phyloP scores from a whole-genome alignment of 1,139 yeast species.

The Yamadazyma siamensis region DNA sequence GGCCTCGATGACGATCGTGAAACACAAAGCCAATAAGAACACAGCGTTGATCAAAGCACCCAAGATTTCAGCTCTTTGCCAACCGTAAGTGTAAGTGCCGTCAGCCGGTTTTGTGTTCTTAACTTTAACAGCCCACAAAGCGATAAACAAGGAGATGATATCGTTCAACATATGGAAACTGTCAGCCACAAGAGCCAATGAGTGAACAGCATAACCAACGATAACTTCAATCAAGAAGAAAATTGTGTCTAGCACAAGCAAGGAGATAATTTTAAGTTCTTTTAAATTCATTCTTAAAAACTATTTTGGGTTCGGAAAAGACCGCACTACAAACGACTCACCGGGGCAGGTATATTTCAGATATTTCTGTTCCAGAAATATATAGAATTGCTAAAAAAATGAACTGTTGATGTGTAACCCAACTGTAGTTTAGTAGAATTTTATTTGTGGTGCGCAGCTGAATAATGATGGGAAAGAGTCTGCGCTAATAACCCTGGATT shows the following conservation, averaged over 20 bases:
- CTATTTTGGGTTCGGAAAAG: no score
- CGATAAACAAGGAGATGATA: conserved; percentile 82
- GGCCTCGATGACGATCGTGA: conserved; percentile 90
- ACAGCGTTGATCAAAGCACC: conserved; percentile 95
- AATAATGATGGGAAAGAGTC: no score
- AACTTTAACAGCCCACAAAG: conserved; percentile 94
- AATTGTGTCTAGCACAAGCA: conserved; percentile 71
- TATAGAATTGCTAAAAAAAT: background rate
- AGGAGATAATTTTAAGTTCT: conserved; percentile 69
- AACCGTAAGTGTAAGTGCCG: conserved; percentile 87
- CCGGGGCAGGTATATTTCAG: no score
- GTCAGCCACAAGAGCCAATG: conserved; percentile 90
- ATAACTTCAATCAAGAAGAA: conserved; percentile 85
- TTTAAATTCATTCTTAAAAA: conserved; percentile 48
- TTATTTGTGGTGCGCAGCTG: no score
- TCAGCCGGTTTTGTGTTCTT: conserved; percentile 82
- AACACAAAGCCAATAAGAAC: conserved; percentile 84
- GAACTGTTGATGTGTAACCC: no score
- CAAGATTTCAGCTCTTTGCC: conserved; percentile 94
- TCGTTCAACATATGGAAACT: conserved; percentile 98
- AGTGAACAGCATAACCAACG: conserved; percentile 85
- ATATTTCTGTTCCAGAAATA: conserved; percentile 2
- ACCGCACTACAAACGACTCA: no score
- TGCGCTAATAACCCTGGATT: no score
- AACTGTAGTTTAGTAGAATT: no score